phyloP scores from a whole-genome alignment of 2,329 filamentous ascomycete species.

The Didymellaceae sp. region DNA sequence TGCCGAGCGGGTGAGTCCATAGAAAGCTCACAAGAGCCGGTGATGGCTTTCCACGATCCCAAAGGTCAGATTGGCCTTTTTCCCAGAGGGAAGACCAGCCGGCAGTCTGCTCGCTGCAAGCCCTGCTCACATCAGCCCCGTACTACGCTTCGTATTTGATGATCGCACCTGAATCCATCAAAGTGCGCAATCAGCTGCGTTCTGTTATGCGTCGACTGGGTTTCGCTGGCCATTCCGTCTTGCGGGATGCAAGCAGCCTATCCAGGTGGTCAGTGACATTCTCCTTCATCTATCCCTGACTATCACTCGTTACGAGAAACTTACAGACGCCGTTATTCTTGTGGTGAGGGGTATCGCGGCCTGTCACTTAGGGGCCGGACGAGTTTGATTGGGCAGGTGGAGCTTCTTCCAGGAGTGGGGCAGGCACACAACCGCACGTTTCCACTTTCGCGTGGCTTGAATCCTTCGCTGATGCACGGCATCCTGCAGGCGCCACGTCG shows the following conservation, averaged over 20 bases:
- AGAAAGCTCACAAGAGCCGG: constrained; percentile 54
- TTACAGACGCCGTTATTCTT: not conserved
- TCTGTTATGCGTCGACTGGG: constrained; percentile 18
- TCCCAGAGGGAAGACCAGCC: constrained; percentile 63
- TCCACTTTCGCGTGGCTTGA: constrained; percentile 4
- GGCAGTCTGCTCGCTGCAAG: constrained; percentile 20
- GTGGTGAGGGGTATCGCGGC: constrained; percentile 1
- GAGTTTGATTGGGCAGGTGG: constrained; percentile 7
- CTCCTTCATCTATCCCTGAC: not conserved
- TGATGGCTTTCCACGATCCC: constrained; percentile 61
- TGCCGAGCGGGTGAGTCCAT: constrained; percentile 26
- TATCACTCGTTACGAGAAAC: too few species aligned
- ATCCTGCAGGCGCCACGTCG: constrained; percentile 10
- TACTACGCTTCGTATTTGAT: not conserved
- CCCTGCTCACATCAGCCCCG: constrained; percentile 2
- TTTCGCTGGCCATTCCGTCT: constrained; percentile 17
- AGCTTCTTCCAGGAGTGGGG: constrained; percentile 4
- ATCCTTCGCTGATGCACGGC: constrained; percentile 8
- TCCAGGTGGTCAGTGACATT: not conserved
- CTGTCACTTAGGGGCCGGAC: constrained; percentile 1
- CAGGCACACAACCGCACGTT: constrained; percentile 4
- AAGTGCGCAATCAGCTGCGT: constrained; percentile 20
- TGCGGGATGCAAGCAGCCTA: not conserved
- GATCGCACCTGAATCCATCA: constrained; percentile 17
- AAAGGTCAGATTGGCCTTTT: constrained; percentile 57